Base-by-base conservation (phyloP, 225 moss, liverwort and hornwort genomes). In the Marchantia paleacea region DNA sequence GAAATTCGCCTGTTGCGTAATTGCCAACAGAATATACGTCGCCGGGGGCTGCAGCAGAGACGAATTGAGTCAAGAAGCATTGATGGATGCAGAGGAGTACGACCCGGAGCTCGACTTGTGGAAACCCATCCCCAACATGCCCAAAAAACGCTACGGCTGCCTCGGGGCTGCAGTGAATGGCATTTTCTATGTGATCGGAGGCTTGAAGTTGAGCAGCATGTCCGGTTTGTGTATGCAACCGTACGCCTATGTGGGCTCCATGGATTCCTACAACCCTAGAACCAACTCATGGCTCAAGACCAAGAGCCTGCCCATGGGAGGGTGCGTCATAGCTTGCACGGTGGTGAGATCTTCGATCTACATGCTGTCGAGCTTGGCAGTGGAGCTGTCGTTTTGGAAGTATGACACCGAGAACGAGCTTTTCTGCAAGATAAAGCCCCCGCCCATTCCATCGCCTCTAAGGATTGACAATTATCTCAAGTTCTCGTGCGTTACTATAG, bases 161-260 rank as follows among this genome's bases (percentile, higher is more conserved):
- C 78, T 94, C 75, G 93, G 93, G 30, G 93, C 93, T n/a, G 93
- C 93, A 48, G 93, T 94, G 76, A 94, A 92, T 75, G 93, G 93
- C 48, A 83, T 91, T 52, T 94, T 94, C 72, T 94, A 92, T 53
- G 93, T 94, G 65, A 89, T 94, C 48, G 93, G 92, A 48, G 93
- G 93, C 52, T 84, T 94, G 71, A 94, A 90, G 68, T 91, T 91
- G 83, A 91, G 91, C 85, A 91, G 88, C 78, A 85, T 93, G 93
- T 49, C 71, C 9, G 91, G 91, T 29, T 83, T 87, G 28, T 87
- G 86, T 70, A 86, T 85, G 87, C 92, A 88, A 69, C 92, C 91
- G 20, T 90, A 90, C 69, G 90, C 93, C 10, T 94, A 94, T 66
- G 92, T 92, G 16, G 83, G 90, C 52, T 94, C 93, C 54, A 92